A percentile compares a stretch with the other conserved stretches of the same genome.
Evolutionary conservation across 2,329 filamentous ascomycete species (phyloP).

Genomic region (Aspergillus glaucus): DNA sequence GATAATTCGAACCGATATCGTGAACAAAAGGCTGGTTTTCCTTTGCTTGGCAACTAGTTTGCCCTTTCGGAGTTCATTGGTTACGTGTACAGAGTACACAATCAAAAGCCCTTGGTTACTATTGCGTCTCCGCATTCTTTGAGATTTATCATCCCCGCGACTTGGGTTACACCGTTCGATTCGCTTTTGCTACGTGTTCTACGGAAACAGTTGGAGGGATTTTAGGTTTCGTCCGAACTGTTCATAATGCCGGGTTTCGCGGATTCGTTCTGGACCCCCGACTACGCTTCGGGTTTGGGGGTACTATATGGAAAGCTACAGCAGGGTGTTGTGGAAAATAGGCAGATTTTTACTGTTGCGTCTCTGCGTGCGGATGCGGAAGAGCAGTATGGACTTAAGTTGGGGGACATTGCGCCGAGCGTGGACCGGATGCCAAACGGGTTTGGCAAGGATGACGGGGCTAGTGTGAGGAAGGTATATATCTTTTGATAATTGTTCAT

Average conservation of each 20-base stretch:
- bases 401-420: constrained; percentile 73
- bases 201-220: not conserved
- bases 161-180: not conserved
- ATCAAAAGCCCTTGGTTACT: no score
- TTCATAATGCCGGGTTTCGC: constrained; percentile 76
- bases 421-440: constrained; percentile 78
- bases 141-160: not conserved
- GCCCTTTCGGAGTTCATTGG: not conserved
- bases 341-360: constrained; percentile 85
- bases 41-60: not conserved
- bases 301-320: constrained; percentile 95
- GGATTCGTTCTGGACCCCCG: constrained; percentile 94
- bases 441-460: constrained; percentile 87
- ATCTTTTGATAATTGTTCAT: not conserved
- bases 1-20: not conserved
- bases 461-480: constrained; percentile 84
- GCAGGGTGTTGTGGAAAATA: constrained; percentile 91
- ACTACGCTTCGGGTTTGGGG: constrained; percentile 93
- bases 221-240: not conserved
- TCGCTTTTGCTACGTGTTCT: not conserved
- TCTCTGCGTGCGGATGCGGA: constrained; percentile 94
- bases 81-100: not conserved
- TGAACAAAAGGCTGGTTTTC: not conserved
- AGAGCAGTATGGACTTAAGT: constrained; percentile 73
- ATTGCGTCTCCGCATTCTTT: no score